Evolutionary conservation across 306 rosid genomes (phyloP).

Genomic region (Quercus rubra): DNA sequence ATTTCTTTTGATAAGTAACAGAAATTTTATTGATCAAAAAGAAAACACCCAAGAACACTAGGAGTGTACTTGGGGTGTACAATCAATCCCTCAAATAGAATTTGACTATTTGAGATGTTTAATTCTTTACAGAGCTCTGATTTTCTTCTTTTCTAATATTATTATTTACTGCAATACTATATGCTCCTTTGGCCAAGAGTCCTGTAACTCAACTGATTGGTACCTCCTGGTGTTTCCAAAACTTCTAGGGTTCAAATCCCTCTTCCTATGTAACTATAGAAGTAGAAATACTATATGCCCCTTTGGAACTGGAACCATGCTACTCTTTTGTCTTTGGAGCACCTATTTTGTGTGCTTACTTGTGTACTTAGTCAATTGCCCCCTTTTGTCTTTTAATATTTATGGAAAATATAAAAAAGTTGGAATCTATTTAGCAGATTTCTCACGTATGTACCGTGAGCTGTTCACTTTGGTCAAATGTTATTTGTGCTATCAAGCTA

Average conservation of each 20-base stretch:
- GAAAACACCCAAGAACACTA: too few species aligned
- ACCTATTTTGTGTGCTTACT: background rate
- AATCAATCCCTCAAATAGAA: background rate
- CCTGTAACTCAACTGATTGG: too few species aligned
- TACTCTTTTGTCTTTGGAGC: background rate
- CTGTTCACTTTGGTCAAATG: background rate
- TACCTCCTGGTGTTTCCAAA: too few species aligned
- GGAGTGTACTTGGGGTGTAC: too few species aligned
- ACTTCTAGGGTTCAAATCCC: too few species aligned
- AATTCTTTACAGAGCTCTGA: background rate
- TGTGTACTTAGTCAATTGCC: background rate
- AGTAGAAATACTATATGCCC: background rate
- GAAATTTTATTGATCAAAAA: too few species aligned
- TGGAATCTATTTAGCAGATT: background rate
- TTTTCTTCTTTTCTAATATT: background rate
- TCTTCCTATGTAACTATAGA: too few species aligned
- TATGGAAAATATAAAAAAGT: too few species aligned
- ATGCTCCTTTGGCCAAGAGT: background rate
- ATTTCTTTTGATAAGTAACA: background rate
- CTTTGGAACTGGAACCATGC: background rate
- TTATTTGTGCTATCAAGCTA: background rate
- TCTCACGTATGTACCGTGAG: background rate
- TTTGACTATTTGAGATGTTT: background rate
- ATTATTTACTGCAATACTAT: background rate
- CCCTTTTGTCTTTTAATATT: background rate